A percentile compares a stretch with the other conserved stretches of the same genome.
These are phyloP conservation scores for Fusarium penzigii DNA, from an alignment of 2,329 filamentous ascomycete genomes.

Conservation along the genomic window DNA sequence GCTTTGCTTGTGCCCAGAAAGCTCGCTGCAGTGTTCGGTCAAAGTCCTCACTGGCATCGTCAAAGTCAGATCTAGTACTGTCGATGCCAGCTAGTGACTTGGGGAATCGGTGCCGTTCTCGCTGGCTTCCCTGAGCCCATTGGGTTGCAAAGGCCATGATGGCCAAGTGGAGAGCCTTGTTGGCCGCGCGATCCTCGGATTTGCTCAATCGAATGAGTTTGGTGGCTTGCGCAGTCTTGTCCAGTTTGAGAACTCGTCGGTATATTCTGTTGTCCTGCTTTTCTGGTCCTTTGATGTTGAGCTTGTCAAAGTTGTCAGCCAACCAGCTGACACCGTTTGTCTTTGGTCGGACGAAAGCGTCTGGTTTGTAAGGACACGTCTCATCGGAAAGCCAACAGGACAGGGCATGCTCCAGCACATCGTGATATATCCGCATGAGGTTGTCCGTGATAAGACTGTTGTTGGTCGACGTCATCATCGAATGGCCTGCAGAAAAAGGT, in stretches of 20 bases:
- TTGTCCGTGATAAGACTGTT: conserved; percentile 29
- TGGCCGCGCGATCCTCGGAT: conserved; percentile 17
- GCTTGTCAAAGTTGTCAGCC: conserved; percentile 12
- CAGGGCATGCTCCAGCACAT: conserved; percentile 52
- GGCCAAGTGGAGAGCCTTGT: conserved; percentile 21
- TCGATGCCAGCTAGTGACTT: conserved; percentile 4
- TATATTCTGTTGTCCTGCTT: conserved; percentile 30
- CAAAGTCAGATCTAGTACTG: conserved; percentile 17
- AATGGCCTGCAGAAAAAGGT: conserved; percentile 28
- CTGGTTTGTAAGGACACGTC: conserved; percentile 47
- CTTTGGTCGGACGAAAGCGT: conserved; percentile 19
- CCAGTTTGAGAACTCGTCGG: conserved; percentile 24
- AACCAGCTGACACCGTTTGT: conserved; percentile 31
- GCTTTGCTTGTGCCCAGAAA: conserved; percentile 39
- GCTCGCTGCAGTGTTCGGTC: conserved; percentile 37
- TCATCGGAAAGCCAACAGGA: conserved; percentile 54
- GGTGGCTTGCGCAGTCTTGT: conserved; percentile 20
- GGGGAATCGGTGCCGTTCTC: conserved; percentile 12
- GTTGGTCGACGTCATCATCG: conserved; percentile 29
- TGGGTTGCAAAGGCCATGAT: conserved; percentile 30
- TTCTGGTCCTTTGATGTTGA: conserved; percentile 8
- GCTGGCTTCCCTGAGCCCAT: conserved; percentile 28
- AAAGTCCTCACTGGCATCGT: conserved; percentile 35
- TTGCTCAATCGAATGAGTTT: conserved; percentile 20
- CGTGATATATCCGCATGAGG: conserved; percentile 52